phyloP scores from a whole-genome alignment of 2,329 filamentous ascomycete genomes.

The Raffaelea arxii region DNA sequence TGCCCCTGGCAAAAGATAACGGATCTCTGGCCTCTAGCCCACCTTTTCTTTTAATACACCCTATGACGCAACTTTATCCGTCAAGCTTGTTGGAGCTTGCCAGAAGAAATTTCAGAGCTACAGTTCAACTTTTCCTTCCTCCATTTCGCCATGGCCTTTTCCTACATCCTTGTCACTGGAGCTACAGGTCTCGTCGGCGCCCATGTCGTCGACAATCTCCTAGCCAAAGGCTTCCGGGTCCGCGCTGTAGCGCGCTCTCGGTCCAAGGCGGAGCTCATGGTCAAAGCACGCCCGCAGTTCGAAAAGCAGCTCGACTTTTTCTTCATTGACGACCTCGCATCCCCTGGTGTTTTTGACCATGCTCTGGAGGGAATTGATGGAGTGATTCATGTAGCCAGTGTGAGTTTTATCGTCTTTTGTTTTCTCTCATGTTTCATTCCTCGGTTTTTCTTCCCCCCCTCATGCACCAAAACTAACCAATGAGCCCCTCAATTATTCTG shows the following conservation, averaged over 20 bases:
- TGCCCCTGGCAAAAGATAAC: too few species aligned
- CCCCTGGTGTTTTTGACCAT: conserved; percentile 18
- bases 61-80: too few species aligned
- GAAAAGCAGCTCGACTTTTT: conserved; percentile 28
- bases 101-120: too few species aligned
- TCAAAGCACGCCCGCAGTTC: conserved; percentile 20
- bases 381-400: conserved; percentile 22
- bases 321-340: conserved; percentile 29
- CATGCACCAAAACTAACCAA: background rate
- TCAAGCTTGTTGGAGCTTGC: too few species aligned
- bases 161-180: conserved; percentile 15
- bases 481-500: conserved; percentile 27
- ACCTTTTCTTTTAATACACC: too few species aligned
- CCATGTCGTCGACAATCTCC: conserved; percentile 23
- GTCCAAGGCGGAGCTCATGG: conserved; percentile 7
- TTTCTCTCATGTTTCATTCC: background rate
- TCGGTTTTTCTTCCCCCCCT: background rate
- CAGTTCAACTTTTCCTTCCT: too few species aligned
- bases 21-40: too few species aligned
- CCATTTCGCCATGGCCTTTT: too few species aligned
- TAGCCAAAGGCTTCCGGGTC: conserved; percentile 20
- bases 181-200: conserved; percentile 20
- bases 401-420: background rate
- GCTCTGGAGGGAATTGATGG: conserved; percentile 20
- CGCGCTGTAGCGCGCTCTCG: conserved; percentile 14